Evolutionary conservation across 805 yeast genomes (phyloP).

Genomic region (Cyberlindnera japonica): DNA sequence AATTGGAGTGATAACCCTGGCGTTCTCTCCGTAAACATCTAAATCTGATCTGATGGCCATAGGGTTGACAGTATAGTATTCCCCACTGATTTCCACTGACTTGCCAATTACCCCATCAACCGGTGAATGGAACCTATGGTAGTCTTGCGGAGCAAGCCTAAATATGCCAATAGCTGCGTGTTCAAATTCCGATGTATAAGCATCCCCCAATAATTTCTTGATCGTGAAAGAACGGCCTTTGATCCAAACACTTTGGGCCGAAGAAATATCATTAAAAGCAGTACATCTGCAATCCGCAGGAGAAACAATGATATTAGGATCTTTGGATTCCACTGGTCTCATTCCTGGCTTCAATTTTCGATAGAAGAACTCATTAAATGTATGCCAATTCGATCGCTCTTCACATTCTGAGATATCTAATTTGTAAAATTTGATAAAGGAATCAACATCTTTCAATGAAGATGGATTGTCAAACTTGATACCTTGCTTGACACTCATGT

Average conservation of each 20-base stretch:
- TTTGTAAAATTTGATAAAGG: conserved; percentile 81
- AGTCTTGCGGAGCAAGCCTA: conserved; percentile 94
- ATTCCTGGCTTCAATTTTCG: conserved; percentile 69
- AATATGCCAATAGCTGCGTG: conserved; percentile 64
- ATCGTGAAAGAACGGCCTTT: conserved; percentile 78
- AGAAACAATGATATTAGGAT: conserved; percentile 16
- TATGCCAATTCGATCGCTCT: conserved; percentile 43
- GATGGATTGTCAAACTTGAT: conserved; percentile 68
- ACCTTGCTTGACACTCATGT: conserved; percentile 78
- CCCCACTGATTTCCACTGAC: conserved; percentile 73
- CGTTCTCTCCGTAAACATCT: conserved; percentile 92
- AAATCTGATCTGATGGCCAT: conserved; percentile 89
- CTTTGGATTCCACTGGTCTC: conserved; percentile 57
- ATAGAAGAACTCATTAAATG: conserved; percentile 89
- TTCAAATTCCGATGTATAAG: conserved; percentile 40
- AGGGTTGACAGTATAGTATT: conserved; percentile 94
- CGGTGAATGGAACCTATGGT: conserved; percentile 89
- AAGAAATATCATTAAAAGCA: conserved; percentile 53
- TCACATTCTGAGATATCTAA: conserved; percentile 73
- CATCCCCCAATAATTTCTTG: conserved; percentile 49
- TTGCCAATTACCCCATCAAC: conserved; percentile 70
- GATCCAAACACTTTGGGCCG: conserved; percentile 81
- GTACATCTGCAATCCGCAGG: conserved; percentile 89
- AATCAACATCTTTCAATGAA: conserved; percentile 63
- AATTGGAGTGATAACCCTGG: conserved; percentile 73